These are phyloP conservation scores for Sporobolomyces phaffii DNA, from an alignment of 768 basidiomycete genomes.

Conservation along the genomic window DNA sequence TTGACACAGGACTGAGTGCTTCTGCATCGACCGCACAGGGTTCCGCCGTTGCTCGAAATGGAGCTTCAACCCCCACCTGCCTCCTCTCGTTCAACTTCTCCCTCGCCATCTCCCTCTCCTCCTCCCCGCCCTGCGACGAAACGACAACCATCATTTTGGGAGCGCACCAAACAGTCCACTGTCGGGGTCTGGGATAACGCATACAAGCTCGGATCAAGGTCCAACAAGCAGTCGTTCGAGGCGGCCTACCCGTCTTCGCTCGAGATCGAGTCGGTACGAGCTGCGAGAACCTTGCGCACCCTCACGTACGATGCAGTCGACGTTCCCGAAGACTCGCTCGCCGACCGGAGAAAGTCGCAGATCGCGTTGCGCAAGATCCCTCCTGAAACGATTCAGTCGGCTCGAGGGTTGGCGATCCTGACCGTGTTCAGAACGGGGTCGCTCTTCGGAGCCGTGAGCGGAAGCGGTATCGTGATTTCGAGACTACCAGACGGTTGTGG, in stretches of 20 bases:
- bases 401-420: conserved; percentile 17
- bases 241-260: conserved; percentile 6
- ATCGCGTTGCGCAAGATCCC: conserved; percentile 33
- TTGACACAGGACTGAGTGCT: too few relatives aligned
- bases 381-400: not conserved
- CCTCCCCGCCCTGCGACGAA: not conserved
- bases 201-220: conserved; percentile 14
- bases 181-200: not conserved
- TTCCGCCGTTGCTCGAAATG: too few relatives aligned
- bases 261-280: not conserved
- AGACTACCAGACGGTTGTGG: conserved; percentile 29
- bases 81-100: too few relatives aligned
- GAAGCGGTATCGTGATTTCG: conserved; percentile 22
- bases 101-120: not conserved
- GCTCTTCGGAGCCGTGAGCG: not conserved
- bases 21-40: too few relatives aligned
- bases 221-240: not conserved
- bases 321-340: conserved; percentile 17
- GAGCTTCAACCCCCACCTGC: not conserved
- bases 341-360: conserved; percentile 32
- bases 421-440: conserved; percentile 18
- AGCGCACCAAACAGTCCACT: not conserved
- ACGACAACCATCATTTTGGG: conserved; percentile 5
- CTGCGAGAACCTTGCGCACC: conserved; percentile 22
- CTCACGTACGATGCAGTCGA: conserved; percentile 27